A percentile compares a stretch with the other conserved stretches of the same genome.
Evolutionary conservation across 75 land plant genomes (phyloP).

Genomic region (Picea sitchensis): DNA sequence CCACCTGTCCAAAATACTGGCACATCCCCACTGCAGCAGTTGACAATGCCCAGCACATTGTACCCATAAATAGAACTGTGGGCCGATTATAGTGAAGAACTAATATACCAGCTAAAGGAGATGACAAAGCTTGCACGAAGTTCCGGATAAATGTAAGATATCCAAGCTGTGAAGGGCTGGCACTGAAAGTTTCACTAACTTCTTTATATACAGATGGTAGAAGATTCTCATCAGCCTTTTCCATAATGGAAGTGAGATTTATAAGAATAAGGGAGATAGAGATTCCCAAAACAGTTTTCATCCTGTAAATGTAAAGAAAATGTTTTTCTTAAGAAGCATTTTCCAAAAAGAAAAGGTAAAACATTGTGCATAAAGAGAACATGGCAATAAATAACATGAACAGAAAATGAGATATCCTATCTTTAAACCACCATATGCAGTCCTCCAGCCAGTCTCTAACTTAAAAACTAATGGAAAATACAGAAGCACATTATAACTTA

Average conservation of each 20-base stretch:
- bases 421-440: no score
- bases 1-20: constrained; percentile 65
- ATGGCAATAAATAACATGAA: no score
- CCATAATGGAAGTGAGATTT: constrained; percentile 92
- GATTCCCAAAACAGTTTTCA: constrained; percentile 54
- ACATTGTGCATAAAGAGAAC: no score
- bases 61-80: constrained; percentile 85
- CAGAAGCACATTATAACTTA: no score
- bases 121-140: constrained; percentile 81
- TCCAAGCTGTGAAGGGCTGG: constrained; percentile 89
- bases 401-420: no score
- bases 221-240: constrained; percentile 95
- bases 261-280: constrained; percentile 87
- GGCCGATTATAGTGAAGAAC: constrained; percentile 85
- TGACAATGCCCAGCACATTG: constrained; percentile 91
- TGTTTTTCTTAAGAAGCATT: no score
- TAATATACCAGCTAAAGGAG: constrained; percentile 91
- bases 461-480: no score
- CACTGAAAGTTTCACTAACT: constrained; percentile 84
- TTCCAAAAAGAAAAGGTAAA: no score
- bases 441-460: no score
- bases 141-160: constrained; percentile 91
- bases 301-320: constrained; percentile 26
- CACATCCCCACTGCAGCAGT: constrained; percentile 91
- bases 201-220: constrained; percentile 97